These are phyloP conservation scores for Parastagonospora nodorum DNA, from an alignment of 2,329 filamentous ascomycete species.

Conservation along the genomic window DNA sequence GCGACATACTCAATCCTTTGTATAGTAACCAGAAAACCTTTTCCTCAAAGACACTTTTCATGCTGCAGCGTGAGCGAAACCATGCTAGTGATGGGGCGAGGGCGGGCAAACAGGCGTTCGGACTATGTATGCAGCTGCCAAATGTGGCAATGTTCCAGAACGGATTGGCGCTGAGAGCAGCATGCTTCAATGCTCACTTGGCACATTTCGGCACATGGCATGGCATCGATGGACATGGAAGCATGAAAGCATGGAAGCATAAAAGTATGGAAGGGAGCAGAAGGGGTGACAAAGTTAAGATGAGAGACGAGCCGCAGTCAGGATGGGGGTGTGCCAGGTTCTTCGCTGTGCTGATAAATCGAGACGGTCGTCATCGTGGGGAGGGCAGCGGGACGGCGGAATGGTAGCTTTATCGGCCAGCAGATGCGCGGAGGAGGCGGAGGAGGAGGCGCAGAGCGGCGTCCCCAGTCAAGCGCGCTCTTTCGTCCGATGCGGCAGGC, in stretches of 20 bases:
- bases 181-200: too few species aligned
- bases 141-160: not conserved
- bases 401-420: conserved; percentile 3
- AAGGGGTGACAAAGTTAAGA: not conserved
- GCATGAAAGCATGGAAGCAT: not conserved
- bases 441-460: conserved; percentile 2
- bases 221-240: not conserved
- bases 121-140: too few species aligned
- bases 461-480: not conserved
- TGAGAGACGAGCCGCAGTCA: conserved; percentile 1
- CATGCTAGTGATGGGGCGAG: not conserved
- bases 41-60: not conserved
- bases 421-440: conserved; percentile 4
- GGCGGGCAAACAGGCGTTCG: not conserved
- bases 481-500: not conserved
- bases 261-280: not conserved
- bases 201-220: not conserved
- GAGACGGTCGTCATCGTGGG: conserved; percentile 20
- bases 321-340: conserved; percentile 20
- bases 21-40: conserved; percentile 7
- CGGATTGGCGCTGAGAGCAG: not conserved
- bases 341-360: conserved; percentile 38
- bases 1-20: conserved; percentile 8
- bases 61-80: not conserved
- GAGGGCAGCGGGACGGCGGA: conserved; percentile 5